Base-by-base conservation (phyloP, 495 filamentous ascomycete species). In the Hypoxylon lienhwacheense region DNA sequence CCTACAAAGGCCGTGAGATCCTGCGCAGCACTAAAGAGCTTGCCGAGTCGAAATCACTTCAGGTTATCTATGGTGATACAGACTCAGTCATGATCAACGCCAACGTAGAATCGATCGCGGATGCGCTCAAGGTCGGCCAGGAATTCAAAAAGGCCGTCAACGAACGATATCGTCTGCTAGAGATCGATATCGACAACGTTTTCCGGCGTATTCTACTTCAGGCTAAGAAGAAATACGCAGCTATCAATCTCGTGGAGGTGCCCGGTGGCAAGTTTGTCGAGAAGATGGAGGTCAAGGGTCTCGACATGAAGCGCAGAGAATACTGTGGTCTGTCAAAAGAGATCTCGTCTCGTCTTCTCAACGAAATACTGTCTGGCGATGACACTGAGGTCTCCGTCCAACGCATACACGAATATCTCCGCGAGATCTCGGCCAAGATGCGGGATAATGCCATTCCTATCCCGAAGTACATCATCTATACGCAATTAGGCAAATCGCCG, bases 1-100 rank as follows among this genome's bases (percentile, higher is more conserved):
- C 93, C 6, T 95, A 84, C 73, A 97, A 97, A 66, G 93, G 93
- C 41, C 92, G 93, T 76, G 95, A 98, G 74, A 96, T 98, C 80
- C 81, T 98, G 25, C 81, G 87, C 46, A 91, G 87, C 64, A 98
- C 93, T 47, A 97, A 96, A 70, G 90, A 95, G 20, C 79, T 98
- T 28, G 93, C 91, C 1, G 92, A 97, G 68, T 87, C 82, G 48
- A 91, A 86, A 40, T 82, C 87, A 29, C 79, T 98, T 36, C 84
- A 88, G 54, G 93, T 98, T 68, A 96, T 98, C 49, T 98, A 98
- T 66, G 93, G 93, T 72, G 93, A 98, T 73, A 98, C 93, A 16
- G 93, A 98, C 68, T 98, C 93, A 16, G 93, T 98, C 72, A 98
- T 98, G 93, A 96, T 98, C 72, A 97, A 98, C 63, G 96, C 93